Conservation (phyloP, 345 rosid species). For the Moricandia moricandioides region DNA sequence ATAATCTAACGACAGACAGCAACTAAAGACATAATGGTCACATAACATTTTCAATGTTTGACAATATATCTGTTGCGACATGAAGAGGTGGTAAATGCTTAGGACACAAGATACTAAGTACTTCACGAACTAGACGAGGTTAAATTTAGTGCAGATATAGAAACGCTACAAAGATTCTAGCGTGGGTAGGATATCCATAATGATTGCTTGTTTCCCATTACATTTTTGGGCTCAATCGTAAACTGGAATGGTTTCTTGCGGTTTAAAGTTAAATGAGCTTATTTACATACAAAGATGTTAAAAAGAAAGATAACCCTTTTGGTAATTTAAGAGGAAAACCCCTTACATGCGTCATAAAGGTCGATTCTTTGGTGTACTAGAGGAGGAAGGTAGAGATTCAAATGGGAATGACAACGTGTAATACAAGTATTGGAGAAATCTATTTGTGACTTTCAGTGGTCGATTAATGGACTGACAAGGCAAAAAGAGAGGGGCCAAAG, state of each 20-base stretch:
- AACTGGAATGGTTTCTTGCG: neutral
- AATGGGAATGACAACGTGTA: slow-evolving; percentile 6
- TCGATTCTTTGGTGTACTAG: slow-evolving; percentile 3
- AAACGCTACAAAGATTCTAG: neutral
- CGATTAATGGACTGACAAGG: slow-evolving; percentile 32
- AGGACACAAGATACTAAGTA: neutral
- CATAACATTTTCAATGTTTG: neutral
- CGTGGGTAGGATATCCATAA: neutral
- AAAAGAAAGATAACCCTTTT: neutral
- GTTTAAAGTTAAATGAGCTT: neutral
- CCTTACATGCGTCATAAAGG: neutral
- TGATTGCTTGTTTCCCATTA: neutral
- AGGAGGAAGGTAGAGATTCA: slow-evolving; percentile 22
- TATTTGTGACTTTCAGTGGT: slow-evolving; percentile 4
- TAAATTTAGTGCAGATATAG: neutral
- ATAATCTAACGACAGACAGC: neutral
- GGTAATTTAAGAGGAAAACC: neutral
- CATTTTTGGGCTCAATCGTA: neutral
- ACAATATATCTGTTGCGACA: neutral
- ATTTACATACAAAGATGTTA: neutral
- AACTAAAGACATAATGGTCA: neutral
- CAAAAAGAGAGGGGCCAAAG: slow-evolving; percentile 13
- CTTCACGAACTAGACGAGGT: neutral
- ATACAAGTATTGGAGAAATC: slow-evolving; percentile 1
- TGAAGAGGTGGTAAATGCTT: neutral